Evolutionary conservation across 2,329 filamentous ascomycete genomes (phyloP).

Genomic region (Ophiostoma perfectum): DNA sequence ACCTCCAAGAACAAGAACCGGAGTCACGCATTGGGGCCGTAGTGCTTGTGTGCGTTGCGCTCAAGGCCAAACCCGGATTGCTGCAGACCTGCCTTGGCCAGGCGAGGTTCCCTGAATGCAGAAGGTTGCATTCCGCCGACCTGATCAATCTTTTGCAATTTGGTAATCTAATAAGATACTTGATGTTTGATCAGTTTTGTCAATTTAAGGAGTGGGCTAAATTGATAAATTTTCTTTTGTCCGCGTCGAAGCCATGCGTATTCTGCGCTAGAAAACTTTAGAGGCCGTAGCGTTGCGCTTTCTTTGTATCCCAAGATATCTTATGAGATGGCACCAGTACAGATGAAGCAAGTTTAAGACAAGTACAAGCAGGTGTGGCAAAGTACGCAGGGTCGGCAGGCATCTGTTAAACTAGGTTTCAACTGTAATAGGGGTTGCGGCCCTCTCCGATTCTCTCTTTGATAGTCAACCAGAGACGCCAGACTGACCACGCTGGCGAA

Average conservation of each 20-base stretch:
- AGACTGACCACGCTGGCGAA: slow-evolving; percentile 12
- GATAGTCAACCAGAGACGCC: slow-evolving; percentile 15
- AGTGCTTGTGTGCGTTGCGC: neutral
- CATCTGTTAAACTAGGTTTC: neutral
- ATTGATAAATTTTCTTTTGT: neutral
- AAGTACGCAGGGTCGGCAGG: too few relatives aligned
- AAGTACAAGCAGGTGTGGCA: neutral
- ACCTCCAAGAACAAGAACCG: neutral
- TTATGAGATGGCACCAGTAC: neutral
- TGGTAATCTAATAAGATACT: neutral
- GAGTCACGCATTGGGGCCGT: neutral
- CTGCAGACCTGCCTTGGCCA: slow-evolving; percentile 1
- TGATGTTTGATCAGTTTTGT: neutral
- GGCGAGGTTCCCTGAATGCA: slow-evolving; percentile 7
- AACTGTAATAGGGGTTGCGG: too few relatives aligned
- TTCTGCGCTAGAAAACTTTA: slow-evolving; percentile 9
- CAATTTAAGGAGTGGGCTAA: slow-evolving; percentile 5
- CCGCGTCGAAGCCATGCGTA: neutral
- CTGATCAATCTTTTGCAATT: neutral
- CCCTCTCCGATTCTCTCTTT: neutral
- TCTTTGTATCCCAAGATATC: neutral
- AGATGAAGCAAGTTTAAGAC: neutral
- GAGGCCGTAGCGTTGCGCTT: neutral
- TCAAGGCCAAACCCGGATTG: neutral
- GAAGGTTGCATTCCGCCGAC: slow-evolving; percentile 3